Percentiles rank a stretch among this genome's conserved stretches.
Conservation (phyloP, 1,284 basidiomycete species). For the Malassezia globosa region DNA sequence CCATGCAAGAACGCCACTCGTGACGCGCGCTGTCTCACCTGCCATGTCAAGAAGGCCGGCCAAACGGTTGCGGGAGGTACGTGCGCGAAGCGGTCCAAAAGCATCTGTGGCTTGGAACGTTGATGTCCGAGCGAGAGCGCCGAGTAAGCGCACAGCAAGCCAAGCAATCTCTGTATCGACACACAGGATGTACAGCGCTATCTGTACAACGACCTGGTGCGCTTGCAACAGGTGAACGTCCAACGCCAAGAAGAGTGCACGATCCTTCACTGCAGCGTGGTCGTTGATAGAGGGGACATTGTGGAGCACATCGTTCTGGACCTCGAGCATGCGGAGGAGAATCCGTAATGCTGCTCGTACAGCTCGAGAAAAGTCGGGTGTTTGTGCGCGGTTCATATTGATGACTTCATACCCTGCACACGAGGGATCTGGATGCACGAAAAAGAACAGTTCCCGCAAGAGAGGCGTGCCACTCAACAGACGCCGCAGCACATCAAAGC, state of each 20-base stretch:
- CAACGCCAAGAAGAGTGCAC: conserved; percentile 58
- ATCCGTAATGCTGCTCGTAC: conserved; percentile 73
- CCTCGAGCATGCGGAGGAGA: conserved; percentile 65
- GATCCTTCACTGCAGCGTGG: conserved; percentile 47
- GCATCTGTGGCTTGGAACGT: conserved; percentile 53
- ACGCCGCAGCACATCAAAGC: conserved; percentile 72
- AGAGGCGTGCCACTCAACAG: conserved; percentile 63
- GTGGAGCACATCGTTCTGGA: conserved; percentile 80
- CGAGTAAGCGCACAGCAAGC: conserved; percentile 67
- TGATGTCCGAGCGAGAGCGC: conserved; percentile 55
- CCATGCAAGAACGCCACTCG: conserved; percentile 64
- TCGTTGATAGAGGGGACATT: conserved; percentile 68
- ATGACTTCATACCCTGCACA: conserved; percentile 49
- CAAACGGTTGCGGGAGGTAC: conserved; percentile 53
- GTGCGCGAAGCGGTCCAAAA: conserved; percentile 50
- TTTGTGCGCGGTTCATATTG: conserved; percentile 61
- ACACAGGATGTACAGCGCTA: conserved; percentile 70
- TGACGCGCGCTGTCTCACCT: conserved; percentile 71
- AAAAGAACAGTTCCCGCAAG: conserved; percentile 62
- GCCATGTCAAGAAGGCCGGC: conserved; percentile 71
- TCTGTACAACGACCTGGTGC: conserved; percentile 64
- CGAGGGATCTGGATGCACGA: conserved; percentile 51
- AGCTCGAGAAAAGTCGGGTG: conserved; percentile 57
- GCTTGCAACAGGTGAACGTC: conserved; percentile 58
- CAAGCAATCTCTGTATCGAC: conserved; percentile 64